phyloP scores from a whole-genome alignment of 1,139 yeast genomes.

The Yamadazyma siamensis region DNA sequence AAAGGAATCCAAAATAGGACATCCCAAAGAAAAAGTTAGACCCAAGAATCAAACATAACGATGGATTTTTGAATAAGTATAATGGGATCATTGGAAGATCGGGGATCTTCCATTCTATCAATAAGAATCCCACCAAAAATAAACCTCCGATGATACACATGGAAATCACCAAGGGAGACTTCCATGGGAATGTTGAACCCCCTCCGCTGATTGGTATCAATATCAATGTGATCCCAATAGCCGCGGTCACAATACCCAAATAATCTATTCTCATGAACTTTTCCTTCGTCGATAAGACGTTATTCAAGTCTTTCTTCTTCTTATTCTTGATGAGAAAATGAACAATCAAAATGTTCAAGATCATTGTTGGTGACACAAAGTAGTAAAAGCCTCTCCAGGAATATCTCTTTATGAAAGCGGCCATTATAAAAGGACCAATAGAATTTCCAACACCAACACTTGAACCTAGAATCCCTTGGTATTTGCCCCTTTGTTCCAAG shows the following conservation, averaged over 20 bases:
- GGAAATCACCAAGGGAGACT: constrained; percentile 44
- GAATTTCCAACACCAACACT: constrained; percentile 44
- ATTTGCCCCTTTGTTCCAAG: constrained; percentile 39
- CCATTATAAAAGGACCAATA: constrained; percentile 54
- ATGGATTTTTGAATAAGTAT: constrained; percentile 28
- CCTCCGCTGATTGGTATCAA: constrained; percentile 55
- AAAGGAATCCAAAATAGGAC: constrained; percentile 43
- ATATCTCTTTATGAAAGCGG: constrained; percentile 39
- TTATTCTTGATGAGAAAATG: constrained; percentile 21
- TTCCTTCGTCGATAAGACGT: constrained; percentile 22
- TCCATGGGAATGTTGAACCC: constrained; percentile 52
- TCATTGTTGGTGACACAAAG: constrained; percentile 39
- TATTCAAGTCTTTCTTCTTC: constrained; percentile 15
- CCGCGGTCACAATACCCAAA: constrained; percentile 44
- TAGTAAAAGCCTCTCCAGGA: constrained; percentile 51
- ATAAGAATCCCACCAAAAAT: constrained; percentile 35
- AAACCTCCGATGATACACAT: constrained; percentile 47
- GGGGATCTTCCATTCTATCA: constrained; percentile 50
- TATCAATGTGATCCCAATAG: constrained; percentile 40
- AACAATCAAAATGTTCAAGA: constrained; percentile 20
- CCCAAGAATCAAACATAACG: constrained; percentile 38
- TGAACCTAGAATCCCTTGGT: constrained; percentile 45
- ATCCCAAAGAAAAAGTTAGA: constrained; percentile 52
- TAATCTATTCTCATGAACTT: constrained; percentile 46
- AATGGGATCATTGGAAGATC: constrained; percentile 57